Evolutionary conservation across 108 stramenopile genomes (phyloP), one percentile per base, ranked within the genome.

Genomic region (Cyclostephanos invisitatus): DNA sequence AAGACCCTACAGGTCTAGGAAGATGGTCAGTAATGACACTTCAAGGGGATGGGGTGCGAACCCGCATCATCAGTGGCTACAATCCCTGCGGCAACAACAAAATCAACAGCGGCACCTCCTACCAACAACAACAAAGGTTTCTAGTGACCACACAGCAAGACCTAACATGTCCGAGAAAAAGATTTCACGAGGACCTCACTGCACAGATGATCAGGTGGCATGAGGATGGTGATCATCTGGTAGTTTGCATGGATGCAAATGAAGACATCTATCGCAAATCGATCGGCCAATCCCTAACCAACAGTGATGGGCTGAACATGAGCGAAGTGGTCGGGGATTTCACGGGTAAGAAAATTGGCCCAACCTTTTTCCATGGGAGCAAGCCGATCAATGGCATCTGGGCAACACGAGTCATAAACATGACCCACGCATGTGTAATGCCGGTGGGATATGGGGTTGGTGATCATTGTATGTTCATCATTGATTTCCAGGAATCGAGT

Each of bases 381-480:
- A 58, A 57, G 3, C 68, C 68, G 2, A 69, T 69, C 2, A 24
- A 69, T 15, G 56, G 36, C 0, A 44, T 69, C 1, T 69, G 56
- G 56, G 40, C 55, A 5, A 58, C 56, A 4, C 38, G 25, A 0
- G 56, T 59, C 24, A 46, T 69, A 0, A n/a, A 2, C 7, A 17
- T 69, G 2, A 29, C 40, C 2, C 42, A 44, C 15, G 68, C 57
- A 0, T 69, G 68, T 4, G 37, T 42, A 3, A 59, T 69, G 38
- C 68, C 68, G 5, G 68, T 27, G 4, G 68, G 68, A 7, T 69
- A 14, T 69, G 57, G 44, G 1, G 42, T 69, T 10, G 40, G 40
- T 1, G 40, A 40, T 11, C 40, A 40, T 8, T 8, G 40, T 1
- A 8, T 40, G 11, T 40, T 40, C 7, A 11, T 40, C 9, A 7